Conservation (phyloP, 805 yeast species). For the Pichia cephalocereana region DNA sequence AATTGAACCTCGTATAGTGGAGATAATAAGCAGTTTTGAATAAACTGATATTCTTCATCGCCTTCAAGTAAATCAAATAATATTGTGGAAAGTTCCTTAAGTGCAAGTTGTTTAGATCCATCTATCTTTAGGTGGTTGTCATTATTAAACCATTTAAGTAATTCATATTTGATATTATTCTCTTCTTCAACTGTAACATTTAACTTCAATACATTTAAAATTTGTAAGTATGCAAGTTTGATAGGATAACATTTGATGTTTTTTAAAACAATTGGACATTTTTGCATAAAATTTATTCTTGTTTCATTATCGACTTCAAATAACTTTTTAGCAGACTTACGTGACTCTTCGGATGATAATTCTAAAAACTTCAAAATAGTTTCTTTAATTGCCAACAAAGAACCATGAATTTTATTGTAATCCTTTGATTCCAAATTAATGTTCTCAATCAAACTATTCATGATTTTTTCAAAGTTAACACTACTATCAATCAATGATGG, state of each 20-base stretch:
- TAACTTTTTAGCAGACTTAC: background rate
- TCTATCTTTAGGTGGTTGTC: slow-evolving; percentile 28
- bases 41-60: slow-evolving; percentile 7
- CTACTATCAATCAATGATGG: slow-evolving; percentile 37
- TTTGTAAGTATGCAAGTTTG: slow-evolving; percentile 17
- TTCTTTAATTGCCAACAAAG: slow-evolving; percentile 38
- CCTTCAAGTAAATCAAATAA: slow-evolving; percentile 20
- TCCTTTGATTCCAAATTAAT: slow-evolving; percentile 4
- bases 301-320: background rate
- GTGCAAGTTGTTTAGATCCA: slow-evolving; percentile 43
- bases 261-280: slow-evolving; percentile 12
- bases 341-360: background rate
- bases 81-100: slow-evolving; percentile 26
- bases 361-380: slow-evolving; percentile 15
- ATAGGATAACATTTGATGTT: slow-evolving; percentile 15
- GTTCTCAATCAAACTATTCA: slow-evolving; percentile 11
- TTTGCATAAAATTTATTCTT: slow-evolving; percentile 8
- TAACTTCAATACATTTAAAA: slow-evolving; percentile 5
- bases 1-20: slow-evolving; percentile 37
- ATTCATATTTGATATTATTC: background rate
- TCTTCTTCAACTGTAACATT: slow-evolving; percentile 1
- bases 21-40: slow-evolving; percentile 30
- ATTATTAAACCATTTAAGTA: slow-evolving; percentile 24
- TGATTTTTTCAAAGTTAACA: slow-evolving; percentile 21
- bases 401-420: slow-evolving; percentile 54